Evolutionary conservation across 2,329 filamentous ascomycete species (phyloP).

Genomic region (Penicillium sp.): DNA sequence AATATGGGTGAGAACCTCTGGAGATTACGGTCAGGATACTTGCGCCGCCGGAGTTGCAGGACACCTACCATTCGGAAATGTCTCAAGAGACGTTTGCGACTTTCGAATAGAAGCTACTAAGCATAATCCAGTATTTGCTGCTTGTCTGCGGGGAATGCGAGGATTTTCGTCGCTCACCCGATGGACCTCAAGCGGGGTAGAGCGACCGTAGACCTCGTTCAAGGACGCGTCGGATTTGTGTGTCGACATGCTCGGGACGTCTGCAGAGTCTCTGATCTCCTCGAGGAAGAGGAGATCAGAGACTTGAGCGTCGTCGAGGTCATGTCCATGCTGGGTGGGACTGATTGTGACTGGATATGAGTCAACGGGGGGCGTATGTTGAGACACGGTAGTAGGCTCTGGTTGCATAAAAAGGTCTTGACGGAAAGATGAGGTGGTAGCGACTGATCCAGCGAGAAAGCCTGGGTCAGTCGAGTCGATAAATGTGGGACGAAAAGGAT

Average conservation of each 20-base stretch:
- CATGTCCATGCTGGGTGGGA: conserved; percentile 60
- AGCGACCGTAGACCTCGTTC: conserved; percentile 22
- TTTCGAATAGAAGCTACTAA: conserved; percentile 48
- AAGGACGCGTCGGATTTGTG: conserved; percentile 23
- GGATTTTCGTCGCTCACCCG: conserved; percentile 55
- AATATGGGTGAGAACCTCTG: conserved; percentile 89
- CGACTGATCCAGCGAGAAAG: conserved; percentile 55
- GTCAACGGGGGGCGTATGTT: conserved; percentile 44
- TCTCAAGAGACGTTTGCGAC: conserved; percentile 51
- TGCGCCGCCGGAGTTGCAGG: conserved; percentile 3
- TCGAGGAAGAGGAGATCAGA: conserved; percentile 46
- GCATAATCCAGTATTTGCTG: conserved; percentile 51
- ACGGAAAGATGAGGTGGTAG: conserved; percentile 30
- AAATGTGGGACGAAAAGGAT: conserved; percentile 5
- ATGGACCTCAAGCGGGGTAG: conserved; percentile 43
- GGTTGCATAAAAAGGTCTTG: conserved; percentile 63
- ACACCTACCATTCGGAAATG: conserved; percentile 75
- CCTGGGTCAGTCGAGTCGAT: conserved; percentile 50
- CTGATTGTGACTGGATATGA: conserved; percentile 36
- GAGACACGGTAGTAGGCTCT: conserved; percentile 53
- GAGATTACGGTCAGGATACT: conserved; percentile 9
- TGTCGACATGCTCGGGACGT: conserved; percentile 22
- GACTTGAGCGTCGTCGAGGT: conserved; percentile 44
- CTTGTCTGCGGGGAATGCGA: conserved; percentile 22
- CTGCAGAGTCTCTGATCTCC: conserved; percentile 36